Percentiles rank a stretch among this genome's conserved stretches.
Evolutionary conservation across 257 asterid genomes (phyloP).

Genomic region (Solanum chilense): DNA sequence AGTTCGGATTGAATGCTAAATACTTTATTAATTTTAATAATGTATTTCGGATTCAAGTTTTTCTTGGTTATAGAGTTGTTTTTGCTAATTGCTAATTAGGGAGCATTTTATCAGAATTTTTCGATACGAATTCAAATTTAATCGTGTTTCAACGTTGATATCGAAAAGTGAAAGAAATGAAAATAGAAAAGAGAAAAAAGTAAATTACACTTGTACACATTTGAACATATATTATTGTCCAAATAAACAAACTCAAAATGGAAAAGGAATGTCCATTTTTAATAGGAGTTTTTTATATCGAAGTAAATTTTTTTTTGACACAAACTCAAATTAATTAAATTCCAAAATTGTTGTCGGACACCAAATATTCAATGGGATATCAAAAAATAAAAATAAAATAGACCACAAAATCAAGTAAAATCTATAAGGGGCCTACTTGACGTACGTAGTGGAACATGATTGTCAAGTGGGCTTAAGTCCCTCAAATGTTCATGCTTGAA

Average conservation of each 20-base stretch:
- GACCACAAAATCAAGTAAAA: background rate
- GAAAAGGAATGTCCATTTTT: no score
- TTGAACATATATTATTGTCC: background rate
- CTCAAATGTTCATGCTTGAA: background rate
- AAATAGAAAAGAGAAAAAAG: background rate
- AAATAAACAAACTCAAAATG: background rate
- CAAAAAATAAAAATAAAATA: background rate
- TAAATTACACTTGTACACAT: background rate
- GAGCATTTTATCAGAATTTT: no score
- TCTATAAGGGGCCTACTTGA: background rate
- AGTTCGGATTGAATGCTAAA: no score
- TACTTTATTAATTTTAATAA: no score
- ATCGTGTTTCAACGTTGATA: no score
- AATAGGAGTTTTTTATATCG: background rate
- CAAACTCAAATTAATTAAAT: background rate
- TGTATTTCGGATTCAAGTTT: no score
- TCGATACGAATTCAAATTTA: fast-evolving
- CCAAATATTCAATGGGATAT: background rate
- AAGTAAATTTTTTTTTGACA: fast-evolving
- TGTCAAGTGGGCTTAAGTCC: background rate
- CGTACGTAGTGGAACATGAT: background rate
- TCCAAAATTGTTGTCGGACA: fast-evolving
- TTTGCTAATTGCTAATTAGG: no score
- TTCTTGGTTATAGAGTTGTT: fast-evolving
- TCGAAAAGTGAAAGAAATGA: no score